Base-by-base conservation (phyloP, 805 yeast species). In the Osmozyma mogii region DNA sequence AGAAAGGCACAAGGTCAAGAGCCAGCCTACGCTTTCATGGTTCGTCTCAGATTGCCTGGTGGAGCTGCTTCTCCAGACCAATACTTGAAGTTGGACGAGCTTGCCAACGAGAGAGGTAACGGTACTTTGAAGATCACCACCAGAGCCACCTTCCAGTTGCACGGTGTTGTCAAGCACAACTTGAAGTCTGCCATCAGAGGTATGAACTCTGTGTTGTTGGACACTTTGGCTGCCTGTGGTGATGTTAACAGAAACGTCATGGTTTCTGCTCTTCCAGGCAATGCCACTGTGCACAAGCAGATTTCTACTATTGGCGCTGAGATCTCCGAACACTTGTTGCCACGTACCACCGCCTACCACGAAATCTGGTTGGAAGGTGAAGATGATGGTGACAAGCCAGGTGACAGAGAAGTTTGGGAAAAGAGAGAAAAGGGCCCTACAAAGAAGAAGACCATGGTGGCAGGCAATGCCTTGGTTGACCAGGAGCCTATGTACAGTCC, bases 21-120 rank as follows among this genome's bases (percentile, higher is more conserved):
- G 61, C 97, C 97, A 11, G 94, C 94, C 29, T 89, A 84, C 56
- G 72, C 94, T n/a, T 89, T 89, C 60, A 89, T 89, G 97, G 88
- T 87, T 11, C 82, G 97, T 62, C 85, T 84, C 32, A 78, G 97
- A 61, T 68, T 89, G 45, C 96, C 97, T 25, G 96, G 96, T 47
- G 95, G 96, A 49, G 72, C 70, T 30, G 80, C 96, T 4, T 71
- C 84, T 12, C 94, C 96, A 5, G 68, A 68, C 23, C 97, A 89
- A 57, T 89, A 96, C 87, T 68, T 89, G 35, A 72, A 74, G 41
- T 69, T 89, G 52, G 95, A 89, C 56, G 77, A 78, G 49, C 68
- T 89, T 39, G 75, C 95, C 23, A 79, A 81, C 50, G 68, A 61
- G 27, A 74, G 84, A 44, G 97, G 96, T 52, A 89, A 88, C 52